Evolutionary conservation across 1,284 basidiomycete genomes (phyloP).

Genomic region (Apiotrichum montevideense): DNA sequence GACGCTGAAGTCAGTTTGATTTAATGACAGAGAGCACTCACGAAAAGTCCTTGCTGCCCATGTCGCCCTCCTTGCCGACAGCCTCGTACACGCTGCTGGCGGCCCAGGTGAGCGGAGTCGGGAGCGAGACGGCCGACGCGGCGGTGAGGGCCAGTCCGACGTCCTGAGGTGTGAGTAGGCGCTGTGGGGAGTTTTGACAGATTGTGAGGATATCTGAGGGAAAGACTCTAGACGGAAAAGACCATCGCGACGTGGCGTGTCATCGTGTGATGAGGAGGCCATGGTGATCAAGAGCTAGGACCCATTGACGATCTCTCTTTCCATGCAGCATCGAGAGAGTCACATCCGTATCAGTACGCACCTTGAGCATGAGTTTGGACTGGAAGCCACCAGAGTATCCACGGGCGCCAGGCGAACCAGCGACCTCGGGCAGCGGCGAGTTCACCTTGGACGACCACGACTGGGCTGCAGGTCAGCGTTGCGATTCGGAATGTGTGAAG

Average conservation of each 20-base stretch:
- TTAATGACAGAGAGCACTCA: slow-evolving; percentile 5
- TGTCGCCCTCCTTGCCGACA: slow-evolving; percentile 29
- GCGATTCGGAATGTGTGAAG: background rate
- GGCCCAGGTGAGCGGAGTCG: slow-evolving; percentile 40
- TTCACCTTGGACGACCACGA: slow-evolving; percentile 43
- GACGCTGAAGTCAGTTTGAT: slow-evolving; percentile 19
- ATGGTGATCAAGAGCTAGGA: no score
- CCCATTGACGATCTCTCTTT: no score
- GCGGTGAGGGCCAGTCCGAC: slow-evolving; percentile 38
- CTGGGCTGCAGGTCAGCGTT: slow-evolving; percentile 23
- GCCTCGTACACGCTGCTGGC: slow-evolving; percentile 37
- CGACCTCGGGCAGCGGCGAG: slow-evolving; percentile 33
- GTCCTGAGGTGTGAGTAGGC: slow-evolving; percentile 21
- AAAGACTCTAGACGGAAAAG: background rate
- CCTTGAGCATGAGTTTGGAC: slow-evolving; percentile 43
- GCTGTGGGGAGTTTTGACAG: background rate
- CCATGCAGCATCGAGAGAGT: background rate
- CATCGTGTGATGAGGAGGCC: no score
- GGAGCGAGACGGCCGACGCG: slow-evolving; percentile 29
- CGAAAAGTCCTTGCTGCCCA: slow-evolving; percentile 41
- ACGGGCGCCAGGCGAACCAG: slow-evolving; percentile 32
- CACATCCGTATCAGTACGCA: slow-evolving; percentile 5
- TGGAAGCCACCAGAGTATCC: slow-evolving; percentile 38
- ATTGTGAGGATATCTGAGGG: background rate
- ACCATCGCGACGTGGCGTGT: no score